Percentiles rank a stretch among this genome's conserved stretches.
These are phyloP conservation scores for Cucumis melo DNA, from an alignment of 306 rosid genomes.

Conservation along the genomic window DNA sequence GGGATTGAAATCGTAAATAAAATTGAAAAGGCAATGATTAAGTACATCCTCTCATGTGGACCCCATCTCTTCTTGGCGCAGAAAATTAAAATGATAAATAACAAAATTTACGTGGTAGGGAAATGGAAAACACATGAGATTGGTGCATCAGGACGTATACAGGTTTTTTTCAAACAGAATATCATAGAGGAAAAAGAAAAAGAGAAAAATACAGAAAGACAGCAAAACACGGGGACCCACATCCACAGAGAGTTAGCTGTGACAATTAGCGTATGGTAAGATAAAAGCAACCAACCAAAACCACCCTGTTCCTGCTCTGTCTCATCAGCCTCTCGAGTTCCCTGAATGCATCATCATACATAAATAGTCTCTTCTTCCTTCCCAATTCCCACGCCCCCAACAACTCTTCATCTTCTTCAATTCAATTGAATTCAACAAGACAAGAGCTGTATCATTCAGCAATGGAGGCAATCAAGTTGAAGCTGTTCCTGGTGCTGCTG, in stretches of 20 bases:
- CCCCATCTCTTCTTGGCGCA: too few species aligned
- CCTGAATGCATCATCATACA: neutral
- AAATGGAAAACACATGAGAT: too few species aligned
- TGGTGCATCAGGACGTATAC: too few species aligned
- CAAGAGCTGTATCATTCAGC: neutral
- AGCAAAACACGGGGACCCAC: neutral
- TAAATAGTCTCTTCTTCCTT: neutral
- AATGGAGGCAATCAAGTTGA: conserved; percentile 6
- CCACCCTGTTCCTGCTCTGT: neutral
- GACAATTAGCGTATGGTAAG: neutral
- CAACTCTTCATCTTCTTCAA: neutral
- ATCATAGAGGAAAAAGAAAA: neutral
- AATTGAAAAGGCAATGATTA: neutral
- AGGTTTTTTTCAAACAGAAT: too few species aligned
- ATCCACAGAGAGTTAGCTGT: neutral
- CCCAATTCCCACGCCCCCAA: neutral
- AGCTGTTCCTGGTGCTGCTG: neutral
- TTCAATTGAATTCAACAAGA: too few species aligned
- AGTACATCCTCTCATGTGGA: too few species aligned
- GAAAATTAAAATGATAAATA: too few species aligned
- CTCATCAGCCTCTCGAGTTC: neutral
- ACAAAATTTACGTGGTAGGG: too few species aligned
- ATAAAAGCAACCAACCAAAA: conserved; percentile 1
- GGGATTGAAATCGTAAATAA: neutral
- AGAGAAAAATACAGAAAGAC: neutral